Percentiles rank a stretch among this genome's conserved stretches.
Conservation (phyloP, 176 grass and related monocot species). For the Bothriochloa decipiens region DNA sequence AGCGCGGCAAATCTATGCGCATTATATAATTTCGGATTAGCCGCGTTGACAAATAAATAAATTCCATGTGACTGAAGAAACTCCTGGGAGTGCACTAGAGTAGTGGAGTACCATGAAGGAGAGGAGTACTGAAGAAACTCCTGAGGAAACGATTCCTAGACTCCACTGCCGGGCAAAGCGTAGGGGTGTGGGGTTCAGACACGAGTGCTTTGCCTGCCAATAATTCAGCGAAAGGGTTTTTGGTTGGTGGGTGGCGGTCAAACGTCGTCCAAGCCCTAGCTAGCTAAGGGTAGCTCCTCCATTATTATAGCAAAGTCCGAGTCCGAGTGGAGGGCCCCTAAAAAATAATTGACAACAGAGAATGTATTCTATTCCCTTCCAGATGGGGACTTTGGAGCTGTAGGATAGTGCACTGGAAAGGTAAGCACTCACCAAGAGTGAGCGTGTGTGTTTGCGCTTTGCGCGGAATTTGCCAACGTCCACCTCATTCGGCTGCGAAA, state of each 20-base stretch:
- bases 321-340: not conserved
- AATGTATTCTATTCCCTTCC: conserved; percentile 15
- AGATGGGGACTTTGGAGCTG: conserved; percentile 34
- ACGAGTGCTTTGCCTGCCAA: conserved; percentile 35
- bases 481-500: not conserved
- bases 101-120: not conserved
- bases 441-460: too few species aligned
- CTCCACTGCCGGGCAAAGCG: not conserved
- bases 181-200: conserved; percentile 13
- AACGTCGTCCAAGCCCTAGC: conserved; percentile 24
- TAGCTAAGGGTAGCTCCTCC: conserved; percentile 4
- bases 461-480: not conserved
- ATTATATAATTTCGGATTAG: not conserved
- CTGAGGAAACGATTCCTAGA: conserved; percentile 5
- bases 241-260: conserved; percentile 43
- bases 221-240: conserved; percentile 42
- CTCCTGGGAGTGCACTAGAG: not conserved
- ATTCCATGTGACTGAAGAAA: not conserved
- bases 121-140: too few species aligned
- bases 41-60: not conserved
- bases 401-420: not conserved
- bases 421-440: not conserved
- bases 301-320: conserved; percentile 33
- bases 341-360: not conserved
- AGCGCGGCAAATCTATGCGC: not conserved